Percentiles rank a stretch among this genome's conserved stretches.
Evolutionary conservation across 345 rosid species (phyloP).

Genomic region (Syzygium oleosum): DNA sequence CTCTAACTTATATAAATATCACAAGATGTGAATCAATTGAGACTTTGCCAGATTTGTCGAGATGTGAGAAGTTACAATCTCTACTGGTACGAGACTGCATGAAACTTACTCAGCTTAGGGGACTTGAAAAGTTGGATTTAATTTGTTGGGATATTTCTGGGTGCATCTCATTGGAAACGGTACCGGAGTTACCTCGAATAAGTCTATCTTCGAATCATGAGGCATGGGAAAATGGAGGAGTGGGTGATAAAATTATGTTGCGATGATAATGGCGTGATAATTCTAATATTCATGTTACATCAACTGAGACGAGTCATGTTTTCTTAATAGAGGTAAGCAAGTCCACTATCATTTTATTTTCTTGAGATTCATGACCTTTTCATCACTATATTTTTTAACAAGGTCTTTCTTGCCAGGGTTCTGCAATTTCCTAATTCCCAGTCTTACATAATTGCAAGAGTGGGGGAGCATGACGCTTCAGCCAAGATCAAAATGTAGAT

Average conservation of each 20-base stretch:
- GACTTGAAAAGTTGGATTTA: not conserved
- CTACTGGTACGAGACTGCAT: fast-evolving
- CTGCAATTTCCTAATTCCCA: fast-evolving
- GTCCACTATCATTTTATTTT: not conserved
- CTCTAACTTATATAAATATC: fast-evolving
- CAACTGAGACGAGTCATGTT: not conserved
- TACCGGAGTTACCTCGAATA: not conserved
- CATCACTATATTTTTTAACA: not conserved
- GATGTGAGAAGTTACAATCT: not conserved
- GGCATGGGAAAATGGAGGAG: no score
- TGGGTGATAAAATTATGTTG: no score
- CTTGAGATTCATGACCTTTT: not conserved
- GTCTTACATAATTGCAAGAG: not conserved
- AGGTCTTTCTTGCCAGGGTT: not conserved
- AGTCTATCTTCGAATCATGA: no score
- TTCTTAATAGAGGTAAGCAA: not conserved
- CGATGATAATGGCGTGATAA: not conserved
- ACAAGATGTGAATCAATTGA: no score
- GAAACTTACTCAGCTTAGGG: not conserved
- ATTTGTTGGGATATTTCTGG: not conserved
- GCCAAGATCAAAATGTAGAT: no score
- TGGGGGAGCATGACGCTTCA: no score
- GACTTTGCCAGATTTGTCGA: not conserved
- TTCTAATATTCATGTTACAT: not conserved
- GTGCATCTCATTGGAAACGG: not conserved